phyloP scores from a whole-genome alignment of 495 filamentous ascomycete species.

The Haplographium delicatum region DNA sequence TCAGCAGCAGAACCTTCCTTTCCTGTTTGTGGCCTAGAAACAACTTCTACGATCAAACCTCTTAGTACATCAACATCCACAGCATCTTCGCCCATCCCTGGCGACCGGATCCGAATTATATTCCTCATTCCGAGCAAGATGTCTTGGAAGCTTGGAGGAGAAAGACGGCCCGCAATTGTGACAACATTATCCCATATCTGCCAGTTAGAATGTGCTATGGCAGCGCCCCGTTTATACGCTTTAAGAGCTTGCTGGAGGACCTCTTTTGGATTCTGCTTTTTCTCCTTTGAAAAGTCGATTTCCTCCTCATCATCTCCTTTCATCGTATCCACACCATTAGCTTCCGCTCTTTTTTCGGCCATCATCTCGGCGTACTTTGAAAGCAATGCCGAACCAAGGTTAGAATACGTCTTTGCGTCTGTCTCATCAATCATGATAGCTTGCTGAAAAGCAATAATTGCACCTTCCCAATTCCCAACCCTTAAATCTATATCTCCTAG shows the following conservation, averaged over 20 bases:
- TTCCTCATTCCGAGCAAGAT: constrained; percentile 65
- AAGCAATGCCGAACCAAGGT: constrained; percentile 79
- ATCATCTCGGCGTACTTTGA: constrained; percentile 33
- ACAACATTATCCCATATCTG: constrained; percentile 96
- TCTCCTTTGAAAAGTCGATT: constrained; percentile 22
- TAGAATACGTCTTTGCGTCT: constrained; percentile 92
- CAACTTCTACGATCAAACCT: constrained; percentile 64
- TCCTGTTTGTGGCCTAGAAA: constrained; percentile 29
- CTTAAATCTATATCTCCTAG: constrained; percentile 83
- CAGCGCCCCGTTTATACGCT: constrained; percentile 79
- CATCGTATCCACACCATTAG: constrained; percentile 21
- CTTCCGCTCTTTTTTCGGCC: constrained; percentile 33
- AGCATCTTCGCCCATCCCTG: constrained; percentile 64
- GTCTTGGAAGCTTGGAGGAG: constrained; percentile 68
- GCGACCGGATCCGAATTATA: constrained; percentile 68
- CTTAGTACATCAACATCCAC: constrained; percentile 70
- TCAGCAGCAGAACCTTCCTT: constrained; percentile 27
- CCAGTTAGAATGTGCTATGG: constrained; percentile 74
- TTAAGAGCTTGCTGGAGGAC: constrained; percentile 67
- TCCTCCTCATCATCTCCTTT: constrained; percentile 27
- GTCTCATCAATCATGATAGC: constrained; percentile 76
- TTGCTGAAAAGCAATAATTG: constrained; percentile 77
- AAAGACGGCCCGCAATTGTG: constrained; percentile 71
- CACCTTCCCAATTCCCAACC: constrained; percentile 68
- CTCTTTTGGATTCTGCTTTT: constrained; percentile 43